Evolutionary conservation across 192 early-diverging fungal genomes (phyloP).

Genomic region (Coemansia brasiliensis): DNA sequence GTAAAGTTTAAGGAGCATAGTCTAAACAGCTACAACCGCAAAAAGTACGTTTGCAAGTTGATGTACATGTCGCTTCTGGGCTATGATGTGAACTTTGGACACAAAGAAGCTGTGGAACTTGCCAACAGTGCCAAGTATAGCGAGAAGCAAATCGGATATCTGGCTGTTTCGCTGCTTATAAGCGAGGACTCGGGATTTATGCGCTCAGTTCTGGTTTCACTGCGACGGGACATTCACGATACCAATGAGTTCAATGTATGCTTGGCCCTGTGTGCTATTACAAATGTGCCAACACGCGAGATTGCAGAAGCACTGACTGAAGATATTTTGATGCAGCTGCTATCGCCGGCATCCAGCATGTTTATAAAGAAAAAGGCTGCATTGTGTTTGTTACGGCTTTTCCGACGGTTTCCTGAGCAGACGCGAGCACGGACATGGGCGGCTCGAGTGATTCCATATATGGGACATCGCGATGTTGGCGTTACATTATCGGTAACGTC

Average conservation of each 20-base stretch:
- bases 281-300: conserved; percentile 92
- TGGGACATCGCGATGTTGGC: conserved; percentile 91
- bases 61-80: conserved; percentile 99
- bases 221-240: conserved; percentile 87
- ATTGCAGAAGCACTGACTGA: conserved; percentile 83
- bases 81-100: conserved; percentile 98
- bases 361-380: conserved; percentile 99
- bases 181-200: conserved; percentile 83
- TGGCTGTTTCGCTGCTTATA: conserved; percentile 91
- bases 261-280: conserved; percentile 91
- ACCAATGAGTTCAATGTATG: conserved; percentile 85
- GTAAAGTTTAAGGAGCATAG: conserved; percentile 93
- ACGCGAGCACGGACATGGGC: conserved; percentile 89
- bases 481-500: conserved; percentile 82
- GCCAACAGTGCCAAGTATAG: conserved; percentile 88
- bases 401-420: conserved; percentile 86
- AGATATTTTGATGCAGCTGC: conserved; percentile 83
- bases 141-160: conserved; percentile 99
- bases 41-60: conserved; percentile 99
- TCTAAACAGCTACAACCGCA: conserved; percentile 97
- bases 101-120: conserved; percentile 93
- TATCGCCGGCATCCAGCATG: conserved; percentile 76
- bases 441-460: conserved; percentile 70
- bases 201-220: conserved; percentile 81
- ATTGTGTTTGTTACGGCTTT: conserved; percentile 84